Evolutionary conservation across 2,329 filamentous ascomycete genomes (phyloP).

Genomic region (Hymenoscyphus occultus): DNA sequence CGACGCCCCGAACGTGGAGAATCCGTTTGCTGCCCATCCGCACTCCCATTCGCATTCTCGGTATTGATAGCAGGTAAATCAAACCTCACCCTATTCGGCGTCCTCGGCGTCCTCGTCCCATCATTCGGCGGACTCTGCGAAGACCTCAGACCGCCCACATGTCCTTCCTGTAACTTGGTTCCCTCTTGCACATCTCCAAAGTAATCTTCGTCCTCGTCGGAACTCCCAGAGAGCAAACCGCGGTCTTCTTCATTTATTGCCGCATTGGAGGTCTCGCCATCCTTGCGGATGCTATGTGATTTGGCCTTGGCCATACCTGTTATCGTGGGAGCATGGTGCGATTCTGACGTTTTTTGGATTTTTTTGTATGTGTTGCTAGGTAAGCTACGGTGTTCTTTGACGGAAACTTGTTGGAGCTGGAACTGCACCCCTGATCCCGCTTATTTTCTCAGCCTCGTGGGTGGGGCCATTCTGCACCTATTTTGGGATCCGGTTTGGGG

Average conservation of each 20-base stretch:
- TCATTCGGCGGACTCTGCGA: constrained; percentile 6
- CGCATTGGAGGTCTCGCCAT: constrained; percentile 24
- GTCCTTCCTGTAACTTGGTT: too few relatives aligned
- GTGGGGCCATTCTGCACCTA: neutral
- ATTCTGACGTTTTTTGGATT: constrained; percentile 7
- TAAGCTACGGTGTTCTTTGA: constrained; percentile 15
- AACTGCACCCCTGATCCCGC: constrained; percentile 19
- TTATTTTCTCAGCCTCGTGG: constrained; percentile 15
- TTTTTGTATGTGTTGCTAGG: constrained; percentile 1
- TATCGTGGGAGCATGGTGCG: constrained; percentile 42
- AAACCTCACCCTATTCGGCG: constrained; percentile 37
- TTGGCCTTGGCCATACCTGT: constrained; percentile 45
- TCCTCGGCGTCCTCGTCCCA: constrained; percentile 33
- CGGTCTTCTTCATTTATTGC: constrained; percentile 40
- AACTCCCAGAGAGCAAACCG: constrained; percentile 38
- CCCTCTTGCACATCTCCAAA: constrained; percentile 10
- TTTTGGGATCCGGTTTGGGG: neutral
- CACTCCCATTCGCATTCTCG: constrained; percentile 30
- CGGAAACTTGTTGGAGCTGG: neutral
- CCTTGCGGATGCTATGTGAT: constrained; percentile 32
- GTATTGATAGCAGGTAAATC: constrained; percentile 35
- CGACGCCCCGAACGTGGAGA: constrained; percentile 31
- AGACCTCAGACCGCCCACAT: constrained; percentile 12
- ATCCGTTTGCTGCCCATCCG: constrained; percentile 45
- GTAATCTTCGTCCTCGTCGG: constrained; percentile 34